Conservation (phyloP, 768 basidiomycete species). For the Lactifluus piperatus region DNA sequence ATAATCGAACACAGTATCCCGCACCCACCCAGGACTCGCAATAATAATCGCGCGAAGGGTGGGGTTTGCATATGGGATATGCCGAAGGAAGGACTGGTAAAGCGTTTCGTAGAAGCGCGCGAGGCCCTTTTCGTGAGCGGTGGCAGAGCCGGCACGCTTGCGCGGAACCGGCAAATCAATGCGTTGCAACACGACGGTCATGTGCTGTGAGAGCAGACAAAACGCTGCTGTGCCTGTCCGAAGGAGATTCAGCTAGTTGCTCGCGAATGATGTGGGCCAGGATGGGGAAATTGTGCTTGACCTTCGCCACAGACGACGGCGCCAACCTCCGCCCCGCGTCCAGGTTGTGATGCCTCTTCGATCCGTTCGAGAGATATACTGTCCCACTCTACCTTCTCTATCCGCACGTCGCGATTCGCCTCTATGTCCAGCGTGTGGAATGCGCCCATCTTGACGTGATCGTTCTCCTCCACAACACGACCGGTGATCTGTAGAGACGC, state of each 20-base stretch:
- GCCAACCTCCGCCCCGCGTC: constrained; percentile 91
- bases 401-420: constrained; percentile 79
- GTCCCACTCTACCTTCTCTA: constrained; percentile 95
- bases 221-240: constrained; percentile 71
- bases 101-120: constrained; percentile 74
- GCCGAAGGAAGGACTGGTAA: constrained; percentile 80
- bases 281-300: constrained; percentile 20
- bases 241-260: not conserved
- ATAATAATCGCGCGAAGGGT: constrained; percentile 85
- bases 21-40: constrained; percentile 94
- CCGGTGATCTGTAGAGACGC: constrained; percentile 82
- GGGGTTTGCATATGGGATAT: constrained; percentile 74
- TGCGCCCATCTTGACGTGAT: constrained; percentile 84
- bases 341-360: constrained; percentile 85
- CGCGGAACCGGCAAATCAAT: constrained; percentile 85
- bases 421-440: constrained; percentile 94
- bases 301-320: constrained; percentile 95
- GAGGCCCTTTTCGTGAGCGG: constrained; percentile 90
- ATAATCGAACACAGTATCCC: constrained; percentile 79
- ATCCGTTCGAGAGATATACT: constrained; percentile 75
- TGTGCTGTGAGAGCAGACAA: constrained; percentile 92
- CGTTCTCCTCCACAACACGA: constrained; percentile 77
- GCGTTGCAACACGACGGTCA: constrained; percentile 89
- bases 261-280: not conserved
- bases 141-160: constrained; percentile 73